Evolutionary conservation across 2,329 filamentous ascomycete species (phyloP).

Genomic region (Pseudogymnoascus sp.): DNA sequence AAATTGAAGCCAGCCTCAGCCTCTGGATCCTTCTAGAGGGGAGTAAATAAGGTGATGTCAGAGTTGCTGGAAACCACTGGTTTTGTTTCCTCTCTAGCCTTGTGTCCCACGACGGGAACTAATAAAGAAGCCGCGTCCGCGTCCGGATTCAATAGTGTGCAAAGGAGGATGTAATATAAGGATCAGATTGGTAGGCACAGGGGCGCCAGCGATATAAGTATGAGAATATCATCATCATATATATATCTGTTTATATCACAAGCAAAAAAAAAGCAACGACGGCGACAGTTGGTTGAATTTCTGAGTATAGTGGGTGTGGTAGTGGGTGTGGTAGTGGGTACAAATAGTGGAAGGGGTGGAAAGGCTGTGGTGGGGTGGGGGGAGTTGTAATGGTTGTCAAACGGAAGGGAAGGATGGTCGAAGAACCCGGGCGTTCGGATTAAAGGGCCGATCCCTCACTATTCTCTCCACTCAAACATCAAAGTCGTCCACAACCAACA

Average conservation of each 20-base stretch:
- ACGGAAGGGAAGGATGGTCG: neutral
- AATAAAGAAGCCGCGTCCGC: neutral
- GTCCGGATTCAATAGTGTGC: neutral
- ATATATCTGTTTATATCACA: neutral
- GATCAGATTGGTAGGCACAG: neutral
- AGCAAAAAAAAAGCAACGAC: neutral
- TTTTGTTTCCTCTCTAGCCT: neutral
- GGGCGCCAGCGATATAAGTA: neutral
- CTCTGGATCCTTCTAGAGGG: neutral
- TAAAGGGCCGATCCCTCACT: neutral
- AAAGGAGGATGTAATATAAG: neutral
- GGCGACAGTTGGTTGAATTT: neutral
- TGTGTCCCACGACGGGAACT: neutral
- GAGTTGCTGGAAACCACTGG: neutral
- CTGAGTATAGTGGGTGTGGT: neutral
- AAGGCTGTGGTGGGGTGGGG: neutral
- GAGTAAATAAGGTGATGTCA: constrained; percentile 1
- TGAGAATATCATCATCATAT: neutral
- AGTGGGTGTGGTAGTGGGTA: neutral
- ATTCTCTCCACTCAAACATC: neutral
- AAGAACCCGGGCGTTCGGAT: neutral
- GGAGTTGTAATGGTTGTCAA: neutral
- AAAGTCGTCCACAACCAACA: neutral
- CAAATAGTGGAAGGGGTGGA: neutral
- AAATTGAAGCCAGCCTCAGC: neutral